Conservation (phyloP, 352 stramenopile species). For the Phytophthora agathidicida region DNA sequence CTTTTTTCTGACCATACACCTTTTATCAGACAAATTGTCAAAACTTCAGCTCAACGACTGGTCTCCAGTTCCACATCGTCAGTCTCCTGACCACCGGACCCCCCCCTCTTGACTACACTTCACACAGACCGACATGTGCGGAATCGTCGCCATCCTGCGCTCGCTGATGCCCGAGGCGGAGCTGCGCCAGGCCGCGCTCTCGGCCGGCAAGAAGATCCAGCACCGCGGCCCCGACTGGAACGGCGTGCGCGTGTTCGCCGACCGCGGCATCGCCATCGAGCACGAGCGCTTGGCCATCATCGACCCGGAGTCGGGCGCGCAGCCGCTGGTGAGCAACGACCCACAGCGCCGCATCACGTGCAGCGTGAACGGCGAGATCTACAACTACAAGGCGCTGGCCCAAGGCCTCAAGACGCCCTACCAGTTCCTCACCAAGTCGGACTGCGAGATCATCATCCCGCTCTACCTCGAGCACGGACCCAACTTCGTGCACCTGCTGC, state of each 20-base stretch:
- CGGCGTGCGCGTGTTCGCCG: conserved; percentile 82
- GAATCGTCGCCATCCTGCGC: conserved; percentile 98
- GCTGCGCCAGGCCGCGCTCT: conserved; percentile 94
- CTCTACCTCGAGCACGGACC: conserved; percentile 93
- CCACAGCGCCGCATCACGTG: conserved; percentile 90
- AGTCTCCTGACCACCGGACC: too few species aligned
- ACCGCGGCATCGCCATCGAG: conserved; percentile 90
- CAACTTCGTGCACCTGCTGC: conserved; percentile 91
- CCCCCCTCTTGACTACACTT: too few species aligned
- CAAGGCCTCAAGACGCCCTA: conserved; percentile 88
- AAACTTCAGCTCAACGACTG: conserved; percentile 14
- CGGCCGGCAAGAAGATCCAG: conserved; percentile 94
- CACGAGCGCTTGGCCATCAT: conserved; percentile 99
- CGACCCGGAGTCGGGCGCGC: conserved; percentile 96
- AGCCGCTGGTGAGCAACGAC: conserved; percentile 91
- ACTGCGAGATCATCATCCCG: conserved; percentile 98
- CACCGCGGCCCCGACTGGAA: conserved; percentile 98
- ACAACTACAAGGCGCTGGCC: conserved; percentile 99
- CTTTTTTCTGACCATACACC: too few species aligned
- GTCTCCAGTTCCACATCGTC: conserved; percentile 25
- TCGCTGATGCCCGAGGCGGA: conserved; percentile 93
- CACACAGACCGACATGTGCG: conserved; percentile 88
- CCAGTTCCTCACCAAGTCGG: conserved; percentile 94
- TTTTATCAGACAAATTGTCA: conserved; percentile 16
- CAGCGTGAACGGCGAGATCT: conserved; percentile 99